Base-by-base conservation (phyloP, 345 rosid genomes). In the Lagerstroemia speciosa region DNA sequence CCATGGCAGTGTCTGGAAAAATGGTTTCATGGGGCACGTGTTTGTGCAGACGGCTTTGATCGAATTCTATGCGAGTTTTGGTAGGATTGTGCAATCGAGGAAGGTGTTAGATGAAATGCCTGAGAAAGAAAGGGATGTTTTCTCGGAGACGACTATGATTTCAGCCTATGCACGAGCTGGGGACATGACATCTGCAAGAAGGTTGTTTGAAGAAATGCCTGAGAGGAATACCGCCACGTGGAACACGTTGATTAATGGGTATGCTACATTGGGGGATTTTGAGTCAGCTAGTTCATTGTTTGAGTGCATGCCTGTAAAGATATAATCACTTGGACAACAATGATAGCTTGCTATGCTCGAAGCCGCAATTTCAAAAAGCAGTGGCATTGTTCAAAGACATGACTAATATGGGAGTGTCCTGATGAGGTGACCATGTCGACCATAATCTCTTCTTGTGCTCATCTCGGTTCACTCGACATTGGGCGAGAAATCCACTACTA, bases 401-500 rank as follows among this genome's bases (percentile, higher is more conserved):
- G 90, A 83, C 61, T 17, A 74, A 52, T 0, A 40, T 74, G 67
- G 83, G 84, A 69, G 71, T 80, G 37, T 64, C 92, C 96, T 3
- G 96, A 91, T 76, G 85, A 79, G 58, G 85, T 89, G 67, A 86
- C 88, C 64, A 76, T 89, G 80, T 79, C 96, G 52, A 83, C 87
- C 50, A 86, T 87, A 66, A 78, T 89, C 69, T 92, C 98, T 2
- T 88, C 92, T 65, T 92, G 96, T 57, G 94, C 94, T 9, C 96
- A 92, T 79, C 84, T 87, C 0, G 96, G 98, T n/a, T 83, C 87
- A 19, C 78, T 92, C 61, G 88, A 83, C 2, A 57, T 80, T 8
- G 96, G 92, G 6, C 85, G 78, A 69, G 80, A 80, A 72, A 85
- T 89, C 72, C 98, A 92, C 78, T 69, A 76, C 48, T 92, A 79